Base-by-base conservation (phyloP, 1,284 basidiomycete genomes). In the Moesziomyces globuligerus region DNA sequence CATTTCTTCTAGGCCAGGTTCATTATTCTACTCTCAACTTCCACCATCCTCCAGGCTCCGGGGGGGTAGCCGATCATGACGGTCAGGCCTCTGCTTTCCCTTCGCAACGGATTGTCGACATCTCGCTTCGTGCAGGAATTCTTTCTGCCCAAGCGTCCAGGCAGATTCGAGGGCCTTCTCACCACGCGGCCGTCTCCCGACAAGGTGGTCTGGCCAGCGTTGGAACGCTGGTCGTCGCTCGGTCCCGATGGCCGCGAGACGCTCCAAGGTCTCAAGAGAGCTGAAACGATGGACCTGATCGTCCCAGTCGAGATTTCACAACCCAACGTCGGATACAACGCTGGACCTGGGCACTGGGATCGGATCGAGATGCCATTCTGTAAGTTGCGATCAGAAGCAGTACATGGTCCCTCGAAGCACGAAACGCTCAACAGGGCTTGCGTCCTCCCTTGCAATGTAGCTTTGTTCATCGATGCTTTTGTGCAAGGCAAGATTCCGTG, bases 401-500 rank as follows among this genome's bases (percentile, higher is more conserved):
- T n/a, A n/a, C n/a, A n/a, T n/a, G n/a, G n/a, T n/a, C n/a, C n/a
- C n/a, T n/a, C n/a, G n/a, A n/a, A n/a, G n/a, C n/a, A n/a, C n/a
- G n/a, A n/a, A n/a, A n/a, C n/a, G n/a, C n/a, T n/a, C n/a, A n/a
- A n/a, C n/a, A n/a, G n/a, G n/a, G n/a, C n/a, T n/a, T n/a, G n/a
- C n/a, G n/a, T 25, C 11, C 6, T 10, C 10, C n/a, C 28, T 7
- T n/a, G n/a, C 18, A 11, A 3, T 5, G 21, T 15, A 45, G 51
- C 48, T 1, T 32, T 74, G 23, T 75, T 75, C 38, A 50, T 74
- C 44, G 74, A 75, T n/a, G 72, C 74, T 15, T 75, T 75, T 42
- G 57, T 75, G 17, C 44, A 54, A 17, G 42, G 48, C 46, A 57
- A 56, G 41, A 75, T 75, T 28, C 72, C 67, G 3, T 75, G 61